A percentile compares a stretch with the other conserved stretches of the same genome.
phyloP scores from a whole-genome alignment of 768 basidiomycete species.

The Xanthoconium purpureum region DNA sequence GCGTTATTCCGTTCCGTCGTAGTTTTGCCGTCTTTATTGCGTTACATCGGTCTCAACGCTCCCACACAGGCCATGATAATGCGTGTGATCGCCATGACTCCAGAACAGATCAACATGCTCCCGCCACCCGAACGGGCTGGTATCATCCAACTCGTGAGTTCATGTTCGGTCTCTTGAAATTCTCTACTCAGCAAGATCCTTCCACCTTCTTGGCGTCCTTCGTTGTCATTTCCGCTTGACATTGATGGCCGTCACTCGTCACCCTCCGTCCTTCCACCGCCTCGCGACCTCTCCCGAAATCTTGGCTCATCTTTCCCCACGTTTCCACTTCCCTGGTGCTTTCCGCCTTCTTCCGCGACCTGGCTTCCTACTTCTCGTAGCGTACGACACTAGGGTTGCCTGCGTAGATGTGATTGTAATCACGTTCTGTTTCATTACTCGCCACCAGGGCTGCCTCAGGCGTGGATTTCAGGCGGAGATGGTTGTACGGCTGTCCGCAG shows the following conservation, averaged over 20 bases:
- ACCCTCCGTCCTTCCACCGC: conserved; percentile 14
- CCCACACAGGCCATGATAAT: conserved; percentile 63
- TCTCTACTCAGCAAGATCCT: conserved; percentile 11
- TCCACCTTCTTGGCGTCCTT: conserved; percentile 4
- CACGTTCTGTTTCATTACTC: not conserved
- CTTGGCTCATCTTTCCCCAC: conserved; percentile 12
- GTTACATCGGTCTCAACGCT: conserved; percentile 12
- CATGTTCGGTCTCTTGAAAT: not conserved
- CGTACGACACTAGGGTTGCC: conserved; percentile 33
- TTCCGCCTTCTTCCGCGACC: conserved; percentile 14
- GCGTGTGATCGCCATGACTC: conserved; percentile 77
- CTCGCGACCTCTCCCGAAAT: conserved; percentile 3
- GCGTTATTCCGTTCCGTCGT: not conserved
- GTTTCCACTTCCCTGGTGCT: conserved; percentile 5
- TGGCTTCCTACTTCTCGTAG: conserved; percentile 14
- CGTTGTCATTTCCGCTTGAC: conserved; percentile 23
- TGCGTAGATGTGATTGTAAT: conserved; percentile 20
- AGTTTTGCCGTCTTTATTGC: not conserved
- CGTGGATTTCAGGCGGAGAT: conserved; percentile 6
- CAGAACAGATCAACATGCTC: conserved; percentile 75
- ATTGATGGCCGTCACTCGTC: conserved; percentile 26
- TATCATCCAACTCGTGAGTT: conserved; percentile 78
- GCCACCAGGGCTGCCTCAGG: conserved; percentile 4
- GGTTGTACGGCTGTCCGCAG: conserved; percentile 1
- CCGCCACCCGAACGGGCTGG: conserved; percentile 72